phyloP scores from a whole-genome alignment of 306 rosid species.

The Prunus mume region DNA sequence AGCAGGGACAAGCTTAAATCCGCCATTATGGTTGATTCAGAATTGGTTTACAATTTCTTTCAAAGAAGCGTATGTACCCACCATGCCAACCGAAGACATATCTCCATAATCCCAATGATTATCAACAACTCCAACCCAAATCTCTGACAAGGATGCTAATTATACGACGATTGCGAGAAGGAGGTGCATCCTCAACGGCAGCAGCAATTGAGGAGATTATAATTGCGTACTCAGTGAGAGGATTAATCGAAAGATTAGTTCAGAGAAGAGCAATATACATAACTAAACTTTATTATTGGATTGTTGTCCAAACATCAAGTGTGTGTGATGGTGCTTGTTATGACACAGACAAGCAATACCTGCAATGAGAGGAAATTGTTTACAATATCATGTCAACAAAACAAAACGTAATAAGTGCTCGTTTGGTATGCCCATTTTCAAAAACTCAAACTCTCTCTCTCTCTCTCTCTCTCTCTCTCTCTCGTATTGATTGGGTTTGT shows the following conservation, averaged over 20 bases:
- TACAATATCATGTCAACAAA: no score
- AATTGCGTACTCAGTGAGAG: slow-evolving; percentile 62
- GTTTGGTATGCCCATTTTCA: no score
- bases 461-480: no score
- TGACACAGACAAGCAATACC: slow-evolving; percentile 60
- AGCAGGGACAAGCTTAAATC: no score
- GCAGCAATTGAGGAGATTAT: slow-evolving; percentile 47
- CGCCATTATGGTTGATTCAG: no score
- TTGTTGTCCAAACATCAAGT: slow-evolving; percentile 57
- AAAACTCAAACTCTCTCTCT: no score
- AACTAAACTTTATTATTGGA: slow-evolving; percentile 37
- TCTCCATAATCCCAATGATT: slow-evolving; percentile 38
- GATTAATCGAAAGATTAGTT: slow-evolving; percentile 30
- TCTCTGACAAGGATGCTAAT: slow-evolving; percentile 28
- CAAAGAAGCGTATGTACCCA: slow-evolving; percentile 49
- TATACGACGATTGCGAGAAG: background rate
- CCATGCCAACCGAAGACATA: slow-evolving; percentile 36
- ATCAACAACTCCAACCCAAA: slow-evolving; percentile 45
- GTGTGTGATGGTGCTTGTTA: slow-evolving; percentile 42
- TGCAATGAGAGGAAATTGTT: slow-evolving; percentile 17
- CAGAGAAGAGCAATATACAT: slow-evolving; percentile 43
- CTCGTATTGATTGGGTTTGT: no score
- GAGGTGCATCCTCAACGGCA: slow-evolving; percentile 55
- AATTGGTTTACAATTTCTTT: slow-evolving; percentile 36
- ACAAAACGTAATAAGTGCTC: no score